Evolutionary conservation across 345 rosid genomes (phyloP), one percentile per base, ranked within the genome.

Genomic region (Syzygium aromaticum): DNA sequence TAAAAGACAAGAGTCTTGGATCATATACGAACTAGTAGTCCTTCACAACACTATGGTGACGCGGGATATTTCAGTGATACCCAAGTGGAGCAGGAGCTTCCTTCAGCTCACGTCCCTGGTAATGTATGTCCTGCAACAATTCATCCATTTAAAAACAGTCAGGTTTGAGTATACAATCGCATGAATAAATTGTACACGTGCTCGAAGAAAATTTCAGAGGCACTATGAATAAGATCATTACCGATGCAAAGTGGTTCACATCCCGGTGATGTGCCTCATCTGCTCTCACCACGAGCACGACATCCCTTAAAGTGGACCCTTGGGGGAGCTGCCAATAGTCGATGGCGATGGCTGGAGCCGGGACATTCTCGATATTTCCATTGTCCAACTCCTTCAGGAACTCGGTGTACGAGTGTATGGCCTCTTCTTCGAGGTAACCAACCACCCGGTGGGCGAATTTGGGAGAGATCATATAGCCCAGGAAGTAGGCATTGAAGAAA

Each of bases 191-290:
- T 1, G 25, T 11, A 73, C 14, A 17, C 22, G 14, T 38, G 23
- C 54, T 51, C 30, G 28, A 30, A 28, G 2, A 21, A 46, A 86
- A 8, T 3, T 38, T 23, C 61, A 64, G 43, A 33, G 1, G 49
- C 11, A 13, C 80, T 9, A 46, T 19, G 54, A 56, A 57, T 63
- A 27, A 8, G 52, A 84, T 6, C 25, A 78, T 89, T 88, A 95
- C 98, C 28, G 98, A 96, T 63, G 98, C 98, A 86, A 90, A 95
- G 90, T 96, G 98, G 90, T 96, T 96, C 53, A 96, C 96, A 52
- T 96, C 98, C 46, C 98, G 96, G 85, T 96, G 98, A 84, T 95
- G 98, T 3, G 98, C 98, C 90, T 96, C 98, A 61, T 95, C 98
- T 0, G 98, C 98, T 80, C 98, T 92, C 7, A 96, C 92, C 21